Conservation (phyloP, 2,329 filamentous ascomycete genomes). For the Colletotrichum gigasporum region DNA sequence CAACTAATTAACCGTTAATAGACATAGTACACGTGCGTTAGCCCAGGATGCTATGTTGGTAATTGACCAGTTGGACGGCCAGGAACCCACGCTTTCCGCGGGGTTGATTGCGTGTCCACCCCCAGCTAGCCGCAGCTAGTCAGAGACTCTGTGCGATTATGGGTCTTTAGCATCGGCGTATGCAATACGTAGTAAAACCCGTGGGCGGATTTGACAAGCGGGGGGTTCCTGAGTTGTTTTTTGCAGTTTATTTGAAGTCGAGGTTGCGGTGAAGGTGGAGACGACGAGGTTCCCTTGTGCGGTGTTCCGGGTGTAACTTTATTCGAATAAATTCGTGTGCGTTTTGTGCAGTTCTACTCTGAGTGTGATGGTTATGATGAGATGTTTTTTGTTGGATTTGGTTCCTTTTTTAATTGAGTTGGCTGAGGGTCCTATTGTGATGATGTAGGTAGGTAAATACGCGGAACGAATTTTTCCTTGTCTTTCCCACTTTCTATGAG, state of each 20-base stretch:
- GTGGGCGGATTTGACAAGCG: no score
- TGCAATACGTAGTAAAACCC: background rate
- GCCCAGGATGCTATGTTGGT: no score
- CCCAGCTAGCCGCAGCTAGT: background rate
- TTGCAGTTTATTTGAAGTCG: background rate
- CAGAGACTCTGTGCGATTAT: background rate
- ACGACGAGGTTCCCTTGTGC: background rate
- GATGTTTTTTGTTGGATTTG: background rate
- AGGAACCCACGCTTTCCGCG: background rate
- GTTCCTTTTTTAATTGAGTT: no score
- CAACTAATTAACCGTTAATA: no score
- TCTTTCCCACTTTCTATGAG: no score
- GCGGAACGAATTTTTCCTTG: no score
- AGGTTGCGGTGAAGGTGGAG: background rate
- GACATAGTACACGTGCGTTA: no score
- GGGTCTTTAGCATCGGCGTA: background rate
- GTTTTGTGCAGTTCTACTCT: background rate
- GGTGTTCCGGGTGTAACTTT: background rate
- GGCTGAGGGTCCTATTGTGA: no score
- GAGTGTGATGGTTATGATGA: no score
- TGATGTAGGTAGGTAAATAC: no score
- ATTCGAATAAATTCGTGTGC: background rate
- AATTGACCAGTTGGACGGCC: background rate
- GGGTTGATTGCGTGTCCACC: conserved; percentile 14
- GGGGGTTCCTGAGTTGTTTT: no score